phyloP scores from a whole-genome alignment of 768 basidiomycete species.

The Russula ochroleuca region DNA sequence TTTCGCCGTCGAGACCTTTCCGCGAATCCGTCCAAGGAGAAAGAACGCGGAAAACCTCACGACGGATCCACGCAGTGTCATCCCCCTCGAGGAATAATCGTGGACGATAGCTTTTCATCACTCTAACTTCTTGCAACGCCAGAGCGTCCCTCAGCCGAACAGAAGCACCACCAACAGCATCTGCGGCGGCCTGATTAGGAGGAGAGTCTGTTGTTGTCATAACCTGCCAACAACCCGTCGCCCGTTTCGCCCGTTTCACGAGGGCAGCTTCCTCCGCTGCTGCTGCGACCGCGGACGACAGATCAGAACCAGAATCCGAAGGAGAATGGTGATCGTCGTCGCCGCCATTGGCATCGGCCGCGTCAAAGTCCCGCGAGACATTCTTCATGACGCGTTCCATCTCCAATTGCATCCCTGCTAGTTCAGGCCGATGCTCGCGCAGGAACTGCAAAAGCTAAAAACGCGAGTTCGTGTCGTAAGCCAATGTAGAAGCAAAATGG shows the following conservation, averaged over 20 bases:
- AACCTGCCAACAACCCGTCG: neutral
- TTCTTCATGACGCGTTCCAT: neutral
- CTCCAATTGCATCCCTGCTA: conserved; percentile 1
- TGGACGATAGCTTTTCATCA: no score
- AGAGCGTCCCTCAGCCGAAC: neutral
- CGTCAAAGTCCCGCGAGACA: conserved; percentile 1
- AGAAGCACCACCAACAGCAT: neutral
- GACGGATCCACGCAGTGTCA: no score
- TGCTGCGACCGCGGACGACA: no score
- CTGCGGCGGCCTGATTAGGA: neutral
- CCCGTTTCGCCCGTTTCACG: neutral
- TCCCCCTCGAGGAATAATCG: neutral
- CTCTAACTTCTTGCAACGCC: conserved; percentile 2
- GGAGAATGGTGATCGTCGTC: neutral
- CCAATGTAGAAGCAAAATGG: no score
- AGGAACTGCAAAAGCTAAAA: conserved; percentile 3
- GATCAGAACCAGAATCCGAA: neutral
- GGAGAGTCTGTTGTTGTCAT: neutral
- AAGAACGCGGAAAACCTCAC: no score
- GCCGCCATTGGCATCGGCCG: neutral
- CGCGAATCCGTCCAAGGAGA: no score
- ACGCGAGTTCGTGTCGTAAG: neutral
- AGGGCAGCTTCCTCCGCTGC: neutral
- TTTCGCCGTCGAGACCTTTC: no score
- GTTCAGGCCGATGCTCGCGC: neutral